Base-by-base conservation (phyloP, 169 alveolate species). In the Plasmodium fragile region DNA sequence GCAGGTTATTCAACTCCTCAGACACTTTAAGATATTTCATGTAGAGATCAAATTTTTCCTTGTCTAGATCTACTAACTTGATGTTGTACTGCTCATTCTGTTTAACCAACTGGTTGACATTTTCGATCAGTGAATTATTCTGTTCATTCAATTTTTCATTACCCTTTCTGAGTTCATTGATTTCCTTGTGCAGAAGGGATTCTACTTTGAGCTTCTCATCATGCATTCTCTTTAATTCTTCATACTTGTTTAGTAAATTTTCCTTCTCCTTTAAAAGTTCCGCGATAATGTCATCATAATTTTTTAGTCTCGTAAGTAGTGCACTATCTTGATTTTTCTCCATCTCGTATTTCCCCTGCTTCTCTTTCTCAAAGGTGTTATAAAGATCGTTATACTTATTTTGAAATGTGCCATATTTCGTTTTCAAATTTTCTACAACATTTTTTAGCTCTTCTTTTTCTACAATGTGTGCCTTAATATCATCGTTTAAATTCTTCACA, bases 31-130 rank as follows among this genome's bases (percentile, higher is more conserved):
- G 52, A 59, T 55, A 87, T 41, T 87, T 87, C 90, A 78, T 87
- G 32, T 77, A 87, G 45, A 87, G 49, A 70, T 87, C 93, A 36
- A 87, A n/a, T 34, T 87, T 87, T 59, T 87, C 93, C 52, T 87
- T 87, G 32, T 87, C 93, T 32, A 87, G 11, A 78, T 87, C 82
- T 78, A 87, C 53, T 18, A 59, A 78, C 49, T 87, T 87, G 22
- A 78, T 87, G 34, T 87, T 87, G 71, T 87, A 87, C 28, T 87
- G 43, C 32, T 87, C 93, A 87, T 87, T 87, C 71, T 87, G 59
- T 32, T 78, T 87, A 30, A 87, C 25, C 39, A 87, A 34, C 69
- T 87, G 45, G 43, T 87, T 59, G 6, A 87, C 75, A 18, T 87
- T 49, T 30, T 87, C 69, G 32, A 22, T 10, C 45, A 87, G 65